A percentile compares a stretch with the other conserved stretches of the same genome.
Conservation (phyloP, 2,329 filamentous ascomycete species). For the Pseudogymnoascus sp. region DNA sequence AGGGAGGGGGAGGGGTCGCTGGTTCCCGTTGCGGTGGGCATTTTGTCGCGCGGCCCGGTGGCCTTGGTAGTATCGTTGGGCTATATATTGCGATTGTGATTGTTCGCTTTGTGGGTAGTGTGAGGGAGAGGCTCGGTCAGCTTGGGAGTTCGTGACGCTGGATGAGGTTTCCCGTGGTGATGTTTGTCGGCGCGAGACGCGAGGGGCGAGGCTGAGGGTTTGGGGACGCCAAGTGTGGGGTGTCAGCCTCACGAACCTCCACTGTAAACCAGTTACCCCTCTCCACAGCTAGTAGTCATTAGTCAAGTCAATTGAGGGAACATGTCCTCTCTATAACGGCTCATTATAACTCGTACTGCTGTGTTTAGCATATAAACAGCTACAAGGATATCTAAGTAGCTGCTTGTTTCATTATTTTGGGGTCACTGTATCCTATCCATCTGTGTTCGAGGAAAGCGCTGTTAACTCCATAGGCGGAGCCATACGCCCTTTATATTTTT, state of each 20-base stretch:
- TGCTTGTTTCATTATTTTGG: too few species aligned
- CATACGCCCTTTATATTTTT: too few species aligned
- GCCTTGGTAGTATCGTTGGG: background rate
- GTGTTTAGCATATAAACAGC: too few species aligned
- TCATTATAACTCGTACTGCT: too few species aligned
- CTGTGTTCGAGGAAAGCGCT: too few species aligned
- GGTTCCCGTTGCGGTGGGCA: background rate
- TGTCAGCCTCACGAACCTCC: background rate
- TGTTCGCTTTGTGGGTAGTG: background rate
- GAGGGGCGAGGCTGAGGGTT: background rate
- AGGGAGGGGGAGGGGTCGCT: background rate
- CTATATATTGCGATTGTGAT: background rate
- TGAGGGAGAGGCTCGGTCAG: background rate
- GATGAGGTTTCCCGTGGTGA: background rate
- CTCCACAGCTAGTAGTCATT: too few species aligned
- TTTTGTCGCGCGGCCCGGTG: background rate
- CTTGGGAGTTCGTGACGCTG: background rate
- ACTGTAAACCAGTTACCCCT: too few species aligned
- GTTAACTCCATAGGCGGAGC: too few species aligned
- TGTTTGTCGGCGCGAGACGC: conserved; percentile 1
- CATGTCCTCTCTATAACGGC: too few species aligned
- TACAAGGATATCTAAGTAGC: too few species aligned
- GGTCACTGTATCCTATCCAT: too few species aligned
- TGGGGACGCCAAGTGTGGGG: background rate
- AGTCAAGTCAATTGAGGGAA: too few species aligned